Conservation (phyloP, 2,329 filamentous ascomycete genomes). For the Penicillium sp. region DNA sequence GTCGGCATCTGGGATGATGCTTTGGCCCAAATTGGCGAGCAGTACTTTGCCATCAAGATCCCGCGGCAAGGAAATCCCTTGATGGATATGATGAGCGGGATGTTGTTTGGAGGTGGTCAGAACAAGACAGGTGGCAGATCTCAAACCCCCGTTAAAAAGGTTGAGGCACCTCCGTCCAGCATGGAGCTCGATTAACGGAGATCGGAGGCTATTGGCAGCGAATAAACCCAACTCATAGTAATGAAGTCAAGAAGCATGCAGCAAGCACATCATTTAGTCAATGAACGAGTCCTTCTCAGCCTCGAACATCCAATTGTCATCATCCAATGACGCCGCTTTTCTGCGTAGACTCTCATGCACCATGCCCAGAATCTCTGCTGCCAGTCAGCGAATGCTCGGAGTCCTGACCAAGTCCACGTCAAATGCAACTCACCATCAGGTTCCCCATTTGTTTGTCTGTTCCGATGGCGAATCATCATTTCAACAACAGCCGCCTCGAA, state of each 20-base stretch:
- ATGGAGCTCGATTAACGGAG: conserved; percentile 44
- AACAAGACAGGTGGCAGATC: conserved; percentile 45
- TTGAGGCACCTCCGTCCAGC: conserved; percentile 45
- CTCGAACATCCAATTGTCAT: conserved; percentile 92
- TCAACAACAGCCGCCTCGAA: conserved; percentile 47
- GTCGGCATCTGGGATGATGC: conserved; percentile 73
- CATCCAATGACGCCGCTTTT: conserved; percentile 68
- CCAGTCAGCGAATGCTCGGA: conserved; percentile 10
- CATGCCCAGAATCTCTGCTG: conserved; percentile 63
- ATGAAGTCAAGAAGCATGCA: conserved; percentile 19
- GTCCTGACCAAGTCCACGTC: neutral
- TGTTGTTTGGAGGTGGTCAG: conserved; percentile 67
- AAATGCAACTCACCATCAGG: conserved; percentile 56
- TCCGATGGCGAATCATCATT: conserved; percentile 41
- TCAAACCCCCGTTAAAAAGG: conserved; percentile 44
- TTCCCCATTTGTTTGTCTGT: conserved; percentile 56
- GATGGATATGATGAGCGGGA: conserved; percentile 95
- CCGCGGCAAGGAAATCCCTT: conserved; percentile 87
- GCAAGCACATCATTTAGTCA: conserved; percentile 10
- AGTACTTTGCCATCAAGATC: conserved; percentile 91
- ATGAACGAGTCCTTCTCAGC: conserved; percentile 53
- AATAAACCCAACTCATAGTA: conserved; percentile 16
- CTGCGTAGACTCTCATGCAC: conserved; percentile 66
- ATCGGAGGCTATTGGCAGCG: neutral
- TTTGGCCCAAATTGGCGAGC: conserved; percentile 83